Percentiles rank a stretch among this genome's conserved stretches.
These are phyloP conservation scores for Dactylellina drechsleri DNA, from an alignment of 2,329 filamentous ascomycete species.

Conservation along the genomic window DNA sequence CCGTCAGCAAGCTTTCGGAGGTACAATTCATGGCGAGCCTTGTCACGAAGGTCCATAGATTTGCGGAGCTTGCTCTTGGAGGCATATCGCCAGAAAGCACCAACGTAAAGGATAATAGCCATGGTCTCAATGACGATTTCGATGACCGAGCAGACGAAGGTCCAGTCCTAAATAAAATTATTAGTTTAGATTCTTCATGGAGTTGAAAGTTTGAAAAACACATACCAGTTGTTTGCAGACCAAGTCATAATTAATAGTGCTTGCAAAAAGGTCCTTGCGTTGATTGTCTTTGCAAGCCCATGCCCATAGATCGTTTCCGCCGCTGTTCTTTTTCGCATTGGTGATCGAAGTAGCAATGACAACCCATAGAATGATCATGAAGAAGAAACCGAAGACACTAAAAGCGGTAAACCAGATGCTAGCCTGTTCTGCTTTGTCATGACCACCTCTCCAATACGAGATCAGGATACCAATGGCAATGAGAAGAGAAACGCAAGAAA, in stretches of 20 bases:
- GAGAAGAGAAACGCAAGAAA: constrained; percentile 81
- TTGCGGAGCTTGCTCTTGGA: constrained; percentile 94
- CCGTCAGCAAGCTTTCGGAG: constrained; percentile 74
- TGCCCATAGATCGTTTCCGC: constrained; percentile 93
- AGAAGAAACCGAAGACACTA: constrained; percentile 90
- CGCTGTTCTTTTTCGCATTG: constrained; percentile 75
- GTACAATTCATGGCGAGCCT: constrained; percentile 92
- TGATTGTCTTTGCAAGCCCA: constrained; percentile 96
- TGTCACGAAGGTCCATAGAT: constrained; percentile 95
- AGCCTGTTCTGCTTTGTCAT: constrained; percentile 88
- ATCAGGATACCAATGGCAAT: constrained; percentile 83
- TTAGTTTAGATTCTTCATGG: constrained; percentile 58
- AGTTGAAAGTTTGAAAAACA: constrained; percentile 47
- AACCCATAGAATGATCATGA: constrained; percentile 92
- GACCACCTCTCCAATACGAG: constrained; percentile 88
- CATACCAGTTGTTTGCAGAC: constrained; percentile 86
- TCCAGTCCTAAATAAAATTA: constrained; percentile 77
- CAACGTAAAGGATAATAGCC: constrained; percentile 88
- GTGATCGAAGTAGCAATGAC: constrained; percentile 86
- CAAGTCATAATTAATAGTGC: constrained; percentile 86
- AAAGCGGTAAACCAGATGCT: constrained; percentile 96
- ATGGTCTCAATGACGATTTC: constrained; percentile 93
- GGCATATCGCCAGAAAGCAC: constrained; percentile 98
- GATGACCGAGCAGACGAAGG: constrained; percentile 94
- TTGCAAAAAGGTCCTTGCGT: constrained; percentile 77